Evolutionary conservation across 2,329 filamentous ascomycete species (phyloP).

Genomic region (Phialophora verrucosa): DNA sequence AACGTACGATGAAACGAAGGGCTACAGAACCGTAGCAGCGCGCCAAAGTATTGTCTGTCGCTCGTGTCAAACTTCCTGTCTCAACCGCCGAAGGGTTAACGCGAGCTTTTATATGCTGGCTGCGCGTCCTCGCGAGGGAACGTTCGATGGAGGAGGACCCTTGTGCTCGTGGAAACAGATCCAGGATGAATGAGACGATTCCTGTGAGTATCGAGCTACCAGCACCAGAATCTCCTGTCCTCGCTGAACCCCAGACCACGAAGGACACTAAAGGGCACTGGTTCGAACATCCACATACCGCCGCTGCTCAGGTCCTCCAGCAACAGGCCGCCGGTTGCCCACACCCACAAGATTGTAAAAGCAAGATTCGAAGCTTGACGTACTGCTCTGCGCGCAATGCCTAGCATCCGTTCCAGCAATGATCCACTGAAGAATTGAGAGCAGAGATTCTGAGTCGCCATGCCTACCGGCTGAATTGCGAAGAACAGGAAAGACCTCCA

Average conservation of each 20-base stretch:
- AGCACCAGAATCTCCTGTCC: constrained; percentile 15
- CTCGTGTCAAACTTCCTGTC: neutral
- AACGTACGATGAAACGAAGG: neutral
- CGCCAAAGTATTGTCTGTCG: neutral
- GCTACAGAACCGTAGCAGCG: neutral
- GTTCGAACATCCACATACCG: constrained; percentile 15
- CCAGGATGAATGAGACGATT: neutral
- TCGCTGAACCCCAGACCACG: constrained; percentile 9
- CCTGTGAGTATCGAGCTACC: neutral
- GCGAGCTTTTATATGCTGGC: neutral
- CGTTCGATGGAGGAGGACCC: neutral
- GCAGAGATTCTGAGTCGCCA: constrained; percentile 1
- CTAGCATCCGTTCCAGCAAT: neutral
- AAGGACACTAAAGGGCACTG: constrained; percentile 7
- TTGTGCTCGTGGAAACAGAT: neutral
- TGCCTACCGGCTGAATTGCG: constrained; percentile 7
- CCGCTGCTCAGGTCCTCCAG: constrained; percentile 9
- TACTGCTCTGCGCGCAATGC: neutral
- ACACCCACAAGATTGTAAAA: constrained; percentile 12
- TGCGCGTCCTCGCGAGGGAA: neutral
- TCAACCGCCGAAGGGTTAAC: neutral
- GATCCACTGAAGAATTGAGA: neutral
- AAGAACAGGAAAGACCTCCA: constrained; percentile 5
- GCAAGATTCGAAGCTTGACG: constrained; percentile 5
- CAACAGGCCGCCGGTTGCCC: constrained; percentile 8